phyloP scores from a whole-genome alignment of 768 basidiomycete species.

The Neoboletus magnificus region DNA sequence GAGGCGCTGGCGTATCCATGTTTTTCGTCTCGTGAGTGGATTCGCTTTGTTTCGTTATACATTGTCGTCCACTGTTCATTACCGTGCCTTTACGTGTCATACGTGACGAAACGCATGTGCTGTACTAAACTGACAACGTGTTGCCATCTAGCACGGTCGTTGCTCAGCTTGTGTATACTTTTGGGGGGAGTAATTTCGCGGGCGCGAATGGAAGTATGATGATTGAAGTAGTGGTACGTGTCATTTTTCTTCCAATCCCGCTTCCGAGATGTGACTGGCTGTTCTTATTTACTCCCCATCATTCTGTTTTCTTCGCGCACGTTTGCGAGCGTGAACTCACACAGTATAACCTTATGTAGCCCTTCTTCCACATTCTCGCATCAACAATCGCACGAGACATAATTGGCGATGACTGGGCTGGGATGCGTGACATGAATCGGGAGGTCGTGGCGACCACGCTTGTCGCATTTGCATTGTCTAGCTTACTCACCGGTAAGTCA shows the following conservation, averaged over 20 bases:
- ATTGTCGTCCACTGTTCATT: constrained; percentile 3
- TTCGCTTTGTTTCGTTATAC: neutral
- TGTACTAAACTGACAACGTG: neutral
- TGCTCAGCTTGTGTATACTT: constrained; percentile 79
- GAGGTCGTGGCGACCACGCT: constrained; percentile 91
- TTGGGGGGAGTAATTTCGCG: constrained; percentile 85
- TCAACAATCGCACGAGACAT: constrained; percentile 68
- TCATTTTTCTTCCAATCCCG: neutral
- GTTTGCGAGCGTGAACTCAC: neutral
- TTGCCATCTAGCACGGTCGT: constrained; percentile 54
- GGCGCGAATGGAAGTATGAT: constrained; percentile 96
- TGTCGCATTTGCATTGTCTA: constrained; percentile 82
- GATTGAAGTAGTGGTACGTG: constrained; percentile 92
- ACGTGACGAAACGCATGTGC: neutral
- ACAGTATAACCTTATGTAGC: constrained; percentile 40
- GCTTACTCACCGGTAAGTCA: constrained; percentile 74
- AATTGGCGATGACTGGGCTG: constrained; percentile 23
- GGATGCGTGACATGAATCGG: constrained; percentile 54
- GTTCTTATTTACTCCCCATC: neutral
- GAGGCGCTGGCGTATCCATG: constrained; percentile 91
- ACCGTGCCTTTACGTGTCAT: neutral
- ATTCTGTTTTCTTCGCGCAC: neutral
- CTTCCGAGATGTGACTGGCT: neutral
- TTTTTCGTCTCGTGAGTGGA: constrained; percentile 76
- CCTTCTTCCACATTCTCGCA: constrained; percentile 94